Base-by-base conservation (phyloP, 2,329 filamentous ascomycete species). In the Zymoseptoria brevis region DNA sequence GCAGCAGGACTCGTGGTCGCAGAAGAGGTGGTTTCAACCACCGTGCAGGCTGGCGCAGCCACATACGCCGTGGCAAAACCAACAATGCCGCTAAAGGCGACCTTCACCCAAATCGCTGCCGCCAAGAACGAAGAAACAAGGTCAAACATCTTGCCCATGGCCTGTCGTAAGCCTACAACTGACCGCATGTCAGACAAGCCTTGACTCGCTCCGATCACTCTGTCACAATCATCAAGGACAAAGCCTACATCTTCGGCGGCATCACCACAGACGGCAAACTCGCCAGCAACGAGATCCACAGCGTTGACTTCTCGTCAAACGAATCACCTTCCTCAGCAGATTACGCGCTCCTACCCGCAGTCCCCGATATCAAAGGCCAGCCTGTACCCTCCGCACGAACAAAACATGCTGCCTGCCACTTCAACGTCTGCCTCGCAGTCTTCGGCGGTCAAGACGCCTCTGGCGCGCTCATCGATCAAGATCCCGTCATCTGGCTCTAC, bases 161-260 rank as follows among this genome's bases (percentile, higher is more conserved):
- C n/a, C 49, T 21, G 16, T 49, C 41, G 30, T 9, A 53, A 11
- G 24, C n/a, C 5, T 24, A n/a, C 6, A 21, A 26, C 53, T 59
- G 9, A 57, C 51, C 21, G 24, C 13, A 56, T 8, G 13, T 41
- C 26, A 71, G 69, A 54, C 63, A 67, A 9, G 70, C 70, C 3
- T 59, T 72, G 9, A 61, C 66, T 9, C 66, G 71, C 22, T 67
- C 71, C 59, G 72, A 74, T 54, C 75, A 78, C 58, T 74, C 72
- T 4, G 56, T 77, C 21, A 76, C 72, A 1, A 67, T 76, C 1
- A 66, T 78, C 30, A 64, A 69, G 48, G 73, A 76, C 64, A 77
- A 75, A 62, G 75, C 76, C 4, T 78, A 76, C 62, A 72, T 79
- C 22, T 78, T 77, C 58, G 76, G 76, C 45, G 77, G 76, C 53